phyloP scores from a whole-genome alignment of 345 rosid species.

The Boechera retrofracta region DNA sequence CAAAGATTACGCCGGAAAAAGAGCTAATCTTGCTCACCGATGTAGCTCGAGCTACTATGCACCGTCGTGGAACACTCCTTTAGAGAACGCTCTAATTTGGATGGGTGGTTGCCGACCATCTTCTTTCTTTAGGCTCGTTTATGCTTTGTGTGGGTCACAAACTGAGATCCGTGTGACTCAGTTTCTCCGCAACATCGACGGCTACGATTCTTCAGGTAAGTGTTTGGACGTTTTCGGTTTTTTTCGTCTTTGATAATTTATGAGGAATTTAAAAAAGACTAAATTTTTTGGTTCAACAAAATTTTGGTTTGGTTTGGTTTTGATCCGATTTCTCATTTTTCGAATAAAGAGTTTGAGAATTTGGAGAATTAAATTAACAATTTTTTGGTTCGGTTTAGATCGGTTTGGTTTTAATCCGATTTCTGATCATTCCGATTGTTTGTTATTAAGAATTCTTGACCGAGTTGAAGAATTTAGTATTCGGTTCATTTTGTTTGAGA shows the following conservation, averaged over 20 bases:
- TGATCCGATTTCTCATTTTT: neutral
- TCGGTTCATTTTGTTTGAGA: neutral
- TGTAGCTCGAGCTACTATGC: slow-evolving; percentile 46
- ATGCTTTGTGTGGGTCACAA: slow-evolving; percentile 46
- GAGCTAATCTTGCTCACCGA: slow-evolving; percentile 26
- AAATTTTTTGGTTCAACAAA: neutral
- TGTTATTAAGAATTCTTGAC: too few relatives aligned
- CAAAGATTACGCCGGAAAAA: slow-evolving; percentile 26
- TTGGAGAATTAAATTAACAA: too few relatives aligned
- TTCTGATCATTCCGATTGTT: too few relatives aligned
- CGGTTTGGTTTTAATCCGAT: neutral
- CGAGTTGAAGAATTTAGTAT: neutral
- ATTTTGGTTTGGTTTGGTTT: neutral
- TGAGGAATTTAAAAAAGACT: too few relatives aligned
- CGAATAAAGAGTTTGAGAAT: neutral
- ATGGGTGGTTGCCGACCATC: slow-evolving; percentile 61
- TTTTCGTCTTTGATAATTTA: neutral
- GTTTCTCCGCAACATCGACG: slow-evolving; percentile 40
- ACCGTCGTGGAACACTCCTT: slow-evolving; percentile 51
- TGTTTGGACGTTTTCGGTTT: neutral
- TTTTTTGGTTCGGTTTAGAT: neutral
- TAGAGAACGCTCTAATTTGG: slow-evolving; percentile 59
- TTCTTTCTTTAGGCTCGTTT: slow-evolving; percentile 49
- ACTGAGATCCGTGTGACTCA: slow-evolving; percentile 42
- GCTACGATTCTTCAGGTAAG: slow-evolving; percentile 33